Conservation (phyloP, 2,329 filamentous ascomycete species). For the Alternaria gansuensis region DNA sequence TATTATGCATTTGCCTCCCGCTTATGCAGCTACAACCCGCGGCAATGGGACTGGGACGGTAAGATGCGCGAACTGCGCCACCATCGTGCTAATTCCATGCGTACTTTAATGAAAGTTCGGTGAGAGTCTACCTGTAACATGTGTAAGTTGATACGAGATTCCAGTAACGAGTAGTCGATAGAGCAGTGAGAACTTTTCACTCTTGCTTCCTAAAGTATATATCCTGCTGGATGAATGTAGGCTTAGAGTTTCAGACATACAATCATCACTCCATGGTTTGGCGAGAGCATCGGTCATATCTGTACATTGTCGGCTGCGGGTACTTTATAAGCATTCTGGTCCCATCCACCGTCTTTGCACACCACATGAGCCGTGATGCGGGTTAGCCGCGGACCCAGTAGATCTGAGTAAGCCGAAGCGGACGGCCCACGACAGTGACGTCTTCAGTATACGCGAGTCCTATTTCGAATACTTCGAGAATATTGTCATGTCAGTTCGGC, state of each 20-base stretch:
- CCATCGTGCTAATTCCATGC: not conserved
- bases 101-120: not conserved
- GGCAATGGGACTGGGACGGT: not conserved
- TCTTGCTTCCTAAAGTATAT: not conserved
- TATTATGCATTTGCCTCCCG: not conserved
- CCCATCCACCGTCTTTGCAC: not conserved
- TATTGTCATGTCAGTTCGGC: not conserved
- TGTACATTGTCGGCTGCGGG: not conserved
- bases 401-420: not conserved
- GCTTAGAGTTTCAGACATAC: not conserved
- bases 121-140: not conserved
- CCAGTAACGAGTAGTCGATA: not conserved
- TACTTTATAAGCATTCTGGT: not conserved
- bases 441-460: not conserved
- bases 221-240: not conserved
- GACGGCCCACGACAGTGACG: not conserved
- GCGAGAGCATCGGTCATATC: not conserved
- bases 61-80: not conserved
- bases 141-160: not conserved
- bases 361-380: not conserved
- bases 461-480: not conserved
- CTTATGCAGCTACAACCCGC: constrained; percentile 5
- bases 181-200: not conserved
- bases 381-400: not conserved
- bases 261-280: not conserved